Base-by-base conservation (phyloP, 306 rosid species). In the Vicia faba region DNA sequence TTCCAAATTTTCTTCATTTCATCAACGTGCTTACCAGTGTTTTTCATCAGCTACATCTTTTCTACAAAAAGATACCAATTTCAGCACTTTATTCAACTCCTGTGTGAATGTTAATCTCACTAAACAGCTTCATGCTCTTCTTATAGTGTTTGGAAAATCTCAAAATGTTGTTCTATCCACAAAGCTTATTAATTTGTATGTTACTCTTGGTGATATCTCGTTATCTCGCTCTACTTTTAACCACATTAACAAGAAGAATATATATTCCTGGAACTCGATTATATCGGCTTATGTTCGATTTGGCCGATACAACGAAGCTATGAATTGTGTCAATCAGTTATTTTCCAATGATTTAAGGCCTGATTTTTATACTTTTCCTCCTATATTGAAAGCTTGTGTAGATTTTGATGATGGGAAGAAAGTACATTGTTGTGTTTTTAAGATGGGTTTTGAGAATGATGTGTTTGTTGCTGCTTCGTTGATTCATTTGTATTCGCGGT, bases 231-330 rank as follows among this genome's bases (percentile, higher is more conserved):
- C 36, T 12, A 62, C 51, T 16, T 81, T 81, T 66, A 16, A 65
- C 28, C 72, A 69, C 9, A 69, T 81, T 69, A 29, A 14, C 5
- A 70, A 63, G 15, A 81, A 77, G 85, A 76, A 81, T 56, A 53
- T 77, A 6, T 75, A n/a, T 25, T 38, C 85, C 0, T 81, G 85
- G 85, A 81, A 81, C 36, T 77, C 85, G 8, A 81, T 81, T 66
- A 50, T 81, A 23, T 7, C 85, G 36, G 75, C 75, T 0, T 74
- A 64, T 77, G 80, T 77, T 45, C 72, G 75, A 5, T 14, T 62
- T 66, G 35, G 78, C 2, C 23, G 18, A 16, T 74, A 64, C 62
- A 41, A 0, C 18, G 82, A 77, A 53, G 71, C 78, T 29, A 43
- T 73, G 58, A 23, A 54, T 20, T 70, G 72, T 74, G 78, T 69